phyloP scores from a whole-genome alignment of 2,329 filamentous ascomycete genomes.

The Penicillium capsulatum region DNA sequence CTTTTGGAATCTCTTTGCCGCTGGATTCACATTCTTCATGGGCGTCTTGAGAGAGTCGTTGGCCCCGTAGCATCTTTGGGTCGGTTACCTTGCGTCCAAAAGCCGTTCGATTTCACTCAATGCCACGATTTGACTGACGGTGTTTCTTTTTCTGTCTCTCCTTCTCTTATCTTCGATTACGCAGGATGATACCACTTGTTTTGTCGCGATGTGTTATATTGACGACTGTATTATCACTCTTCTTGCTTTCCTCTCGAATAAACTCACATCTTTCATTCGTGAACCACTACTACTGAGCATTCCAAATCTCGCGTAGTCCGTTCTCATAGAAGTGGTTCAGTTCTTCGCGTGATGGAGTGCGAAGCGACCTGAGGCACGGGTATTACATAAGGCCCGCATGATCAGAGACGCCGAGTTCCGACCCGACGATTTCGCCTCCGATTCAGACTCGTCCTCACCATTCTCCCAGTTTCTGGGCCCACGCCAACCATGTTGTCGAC shows the following conservation, averaged over 20 bases:
- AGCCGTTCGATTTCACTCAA: slow-evolving; percentile 19
- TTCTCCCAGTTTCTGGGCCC: slow-evolving; percentile 25
- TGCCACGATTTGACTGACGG: slow-evolving; percentile 23
- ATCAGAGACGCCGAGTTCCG: slow-evolving; percentile 31
- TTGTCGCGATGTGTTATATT: slow-evolving; percentile 20
- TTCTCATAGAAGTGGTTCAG: neutral
- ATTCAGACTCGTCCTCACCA: slow-evolving; percentile 27
- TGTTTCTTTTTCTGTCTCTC: slow-evolving; percentile 13
- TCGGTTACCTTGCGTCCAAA: slow-evolving; percentile 23
- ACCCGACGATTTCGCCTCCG: slow-evolving; percentile 37
- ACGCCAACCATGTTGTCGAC: slow-evolving; percentile 42
- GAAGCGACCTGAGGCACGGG: slow-evolving; percentile 24
- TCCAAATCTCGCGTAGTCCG: too few relatives aligned
- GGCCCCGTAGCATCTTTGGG: slow-evolving; percentile 17
- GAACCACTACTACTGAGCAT: too few relatives aligned
- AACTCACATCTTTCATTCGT: too few relatives aligned
- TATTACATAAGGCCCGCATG: slow-evolving; percentile 33
- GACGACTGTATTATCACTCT: slow-evolving; percentile 21
- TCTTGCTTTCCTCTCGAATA: slow-evolving; percentile 3
- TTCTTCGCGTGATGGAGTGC: neutral
- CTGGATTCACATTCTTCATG: slow-evolving; percentile 10
- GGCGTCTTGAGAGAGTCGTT: slow-evolving; percentile 22
- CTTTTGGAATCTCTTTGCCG: slow-evolving; percentile 10
- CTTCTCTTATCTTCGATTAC: slow-evolving; percentile 23
- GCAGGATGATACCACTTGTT: slow-evolving; percentile 37